phyloP scores from a whole-genome alignment of 2,329 filamentous ascomycete genomes.

The Fusarium duplospermum region DNA sequence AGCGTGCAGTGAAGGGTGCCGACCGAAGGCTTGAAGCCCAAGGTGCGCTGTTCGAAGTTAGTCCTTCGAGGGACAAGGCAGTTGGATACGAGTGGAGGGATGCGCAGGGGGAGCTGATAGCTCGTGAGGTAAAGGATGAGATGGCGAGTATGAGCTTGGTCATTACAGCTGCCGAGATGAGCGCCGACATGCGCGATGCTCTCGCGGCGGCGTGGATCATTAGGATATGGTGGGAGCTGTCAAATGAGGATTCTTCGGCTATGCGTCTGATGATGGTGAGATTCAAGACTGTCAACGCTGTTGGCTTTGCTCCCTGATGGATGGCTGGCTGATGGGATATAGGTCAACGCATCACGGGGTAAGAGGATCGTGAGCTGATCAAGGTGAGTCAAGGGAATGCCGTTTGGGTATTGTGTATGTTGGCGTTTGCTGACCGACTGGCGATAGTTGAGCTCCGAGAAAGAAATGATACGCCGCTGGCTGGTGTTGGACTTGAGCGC shows the following conservation, averaged over 20 bases:
- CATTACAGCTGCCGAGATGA: conserved; percentile 47
- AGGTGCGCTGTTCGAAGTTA: conserved; percentile 46
- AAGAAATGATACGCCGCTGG: neutral
- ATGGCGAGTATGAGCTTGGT: conserved; percentile 46
- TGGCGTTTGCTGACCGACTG: neutral
- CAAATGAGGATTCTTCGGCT: conserved; percentile 46
- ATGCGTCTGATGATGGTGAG: conserved; percentile 34
- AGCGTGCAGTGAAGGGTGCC: conserved; percentile 42
- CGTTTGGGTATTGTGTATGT: neutral
- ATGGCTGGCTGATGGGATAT: conserved; percentile 15
- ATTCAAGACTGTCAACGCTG: neutral
- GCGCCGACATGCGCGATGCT: conserved; percentile 45
- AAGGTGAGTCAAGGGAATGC: neutral
- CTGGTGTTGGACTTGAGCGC: neutral
- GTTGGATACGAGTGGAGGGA: conserved; percentile 51
- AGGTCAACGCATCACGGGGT: conserved; percentile 28
- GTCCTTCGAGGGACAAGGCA: conserved; percentile 36
- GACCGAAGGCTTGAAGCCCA: conserved; percentile 40
- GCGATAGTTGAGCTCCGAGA: neutral
- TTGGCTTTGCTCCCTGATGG: neutral
- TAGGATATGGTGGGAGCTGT: conserved; percentile 49
- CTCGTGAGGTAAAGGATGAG: conserved; percentile 47
- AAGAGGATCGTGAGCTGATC: conserved; percentile 11
- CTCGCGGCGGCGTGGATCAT: conserved; percentile 52
- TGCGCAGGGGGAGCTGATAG: conserved; percentile 42